A percentile compares a stretch with the other conserved stretches of the same genome.
Conservation (phyloP, 179 eudicot genomes). For the Beta corolliflora region DNA sequence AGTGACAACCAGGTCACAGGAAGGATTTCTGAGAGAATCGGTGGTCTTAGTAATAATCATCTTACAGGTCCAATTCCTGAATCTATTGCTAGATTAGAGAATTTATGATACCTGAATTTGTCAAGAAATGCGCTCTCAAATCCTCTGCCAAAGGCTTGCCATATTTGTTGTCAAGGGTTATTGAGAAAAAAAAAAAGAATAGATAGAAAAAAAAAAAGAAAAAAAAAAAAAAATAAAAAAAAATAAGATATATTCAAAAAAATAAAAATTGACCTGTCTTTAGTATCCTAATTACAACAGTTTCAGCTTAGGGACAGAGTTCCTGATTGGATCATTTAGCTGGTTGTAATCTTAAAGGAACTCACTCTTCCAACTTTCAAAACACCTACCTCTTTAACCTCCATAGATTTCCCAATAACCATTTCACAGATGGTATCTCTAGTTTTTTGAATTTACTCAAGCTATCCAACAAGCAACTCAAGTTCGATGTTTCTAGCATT, state of each 20-base stretch:
- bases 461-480: slow-evolving; percentile 66
- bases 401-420: slow-evolving; percentile 75
- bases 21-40: slow-evolving; percentile 50
- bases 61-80: slow-evolving; percentile 68
- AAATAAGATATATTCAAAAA: too few species aligned
- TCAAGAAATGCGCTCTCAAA: slow-evolving; percentile 63
- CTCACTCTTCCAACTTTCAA: slow-evolving; percentile 62
- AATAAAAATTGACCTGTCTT: slow-evolving; percentile 85
- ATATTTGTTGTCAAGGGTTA: slow-evolving; percentile 66
- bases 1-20: slow-evolving; percentile 65
- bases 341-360: slow-evolving; percentile 68
- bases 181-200: too few species aligned
- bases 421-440: slow-evolving; percentile 48
- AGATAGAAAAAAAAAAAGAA: too few species aligned
- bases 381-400: slow-evolving; percentile 52
- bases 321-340: slow-evolving; percentile 83
- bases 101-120: slow-evolving; percentile 72
- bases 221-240: too few species aligned
- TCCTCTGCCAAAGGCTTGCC: slow-evolving; percentile 65
- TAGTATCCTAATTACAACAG: too few species aligned
- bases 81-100: slow-evolving; percentile 51
- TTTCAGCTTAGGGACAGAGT: slow-evolving; percentile 51
- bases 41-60: slow-evolving; percentile 50
- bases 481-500: slow-evolving; percentile 45
- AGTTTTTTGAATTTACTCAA: slow-evolving; percentile 51